phyloP scores from a whole-genome alignment of 2,329 filamentous ascomycete species.

The Botrytis deweyae region DNA sequence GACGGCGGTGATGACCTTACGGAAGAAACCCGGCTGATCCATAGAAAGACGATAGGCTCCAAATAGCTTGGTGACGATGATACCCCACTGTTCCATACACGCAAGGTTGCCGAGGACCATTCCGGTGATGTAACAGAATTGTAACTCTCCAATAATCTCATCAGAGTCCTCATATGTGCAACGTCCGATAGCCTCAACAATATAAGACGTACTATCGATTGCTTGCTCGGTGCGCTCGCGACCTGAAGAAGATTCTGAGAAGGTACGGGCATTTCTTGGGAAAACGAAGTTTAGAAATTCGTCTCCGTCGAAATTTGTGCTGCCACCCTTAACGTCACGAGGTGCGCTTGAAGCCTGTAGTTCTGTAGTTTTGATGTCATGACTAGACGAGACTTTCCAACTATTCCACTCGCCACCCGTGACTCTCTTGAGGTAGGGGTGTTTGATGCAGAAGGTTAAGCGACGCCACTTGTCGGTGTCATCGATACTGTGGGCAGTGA shows the following conservation, averaged over 20 bases:
- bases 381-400: slow-evolving; percentile 56
- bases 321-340: slow-evolving; percentile 27
- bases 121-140: slow-evolving; percentile 59
- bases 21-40: slow-evolving; percentile 47
- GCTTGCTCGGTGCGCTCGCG: slow-evolving; percentile 46
- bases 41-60: slow-evolving; percentile 49
- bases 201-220: slow-evolving; percentile 50
- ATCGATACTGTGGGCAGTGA: slow-evolving; percentile 27
- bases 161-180: slow-evolving; percentile 40
- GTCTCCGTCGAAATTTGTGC: slow-evolving; percentile 43
- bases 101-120: slow-evolving; percentile 57
- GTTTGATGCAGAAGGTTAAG: slow-evolving; percentile 51
- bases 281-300: slow-evolving; percentile 52
- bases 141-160: slow-evolving; percentile 58
- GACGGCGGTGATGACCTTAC: slow-evolving; percentile 50
- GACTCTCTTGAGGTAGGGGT: slow-evolving; percentile 48
- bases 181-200: slow-evolving; percentile 45
- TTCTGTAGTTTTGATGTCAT: slow-evolving; percentile 44
- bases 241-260: slow-evolving; percentile 41
- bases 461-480: slow-evolving; percentile 50
- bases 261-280: slow-evolving; percentile 44
- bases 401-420: slow-evolving; percentile 45
- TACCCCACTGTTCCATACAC: slow-evolving; percentile 63
- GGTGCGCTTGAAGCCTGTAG: neutral
- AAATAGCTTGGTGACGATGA: slow-evolving; percentile 53